Evolutionary conservation across 176 grass and related monocot genomes (phyloP).

Genomic region (Musa schizocarpa): DNA sequence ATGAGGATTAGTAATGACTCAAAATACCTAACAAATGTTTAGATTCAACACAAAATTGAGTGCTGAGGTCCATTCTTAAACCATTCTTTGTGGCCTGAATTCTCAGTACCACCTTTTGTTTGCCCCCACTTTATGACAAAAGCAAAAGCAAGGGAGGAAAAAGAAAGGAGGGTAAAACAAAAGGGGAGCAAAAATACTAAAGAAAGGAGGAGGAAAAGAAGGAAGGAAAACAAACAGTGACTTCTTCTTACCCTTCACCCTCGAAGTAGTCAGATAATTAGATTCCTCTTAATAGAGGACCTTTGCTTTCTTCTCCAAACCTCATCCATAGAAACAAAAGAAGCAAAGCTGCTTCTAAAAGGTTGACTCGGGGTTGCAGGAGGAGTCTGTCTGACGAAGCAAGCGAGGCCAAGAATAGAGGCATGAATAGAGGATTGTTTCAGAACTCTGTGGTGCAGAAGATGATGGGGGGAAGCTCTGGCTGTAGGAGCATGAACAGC

Average conservation of each 20-base stretch:
- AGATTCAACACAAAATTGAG: not conserved
- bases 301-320: constrained; percentile 4
- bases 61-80: not conserved
- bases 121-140: constrained; percentile 39
- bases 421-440: constrained; percentile 51
- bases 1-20: too few species aligned
- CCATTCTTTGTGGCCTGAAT: constrained; percentile 22
- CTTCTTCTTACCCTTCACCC: not conserved
- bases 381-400: not conserved
- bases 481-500: constrained; percentile 23
- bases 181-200: constrained; percentile 29
- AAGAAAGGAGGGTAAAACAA: constrained; percentile 11
- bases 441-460: constrained; percentile 54
- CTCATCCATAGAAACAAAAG: constrained; percentile 10
- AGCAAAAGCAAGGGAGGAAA: constrained; percentile 34
- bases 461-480: constrained; percentile 38
- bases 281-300: not conserved
- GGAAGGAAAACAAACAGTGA: not conserved
- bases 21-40: too few species aligned
- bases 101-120: constrained; percentile 33
- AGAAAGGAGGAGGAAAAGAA: not conserved
- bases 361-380: not conserved
- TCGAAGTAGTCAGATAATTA: not conserved
- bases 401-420: not conserved
- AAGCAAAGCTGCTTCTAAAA: not conserved